Evolutionary conservation across 1,284 basidiomycete species (phyloP).

Genomic region (Marasmius fiardii): DNA sequence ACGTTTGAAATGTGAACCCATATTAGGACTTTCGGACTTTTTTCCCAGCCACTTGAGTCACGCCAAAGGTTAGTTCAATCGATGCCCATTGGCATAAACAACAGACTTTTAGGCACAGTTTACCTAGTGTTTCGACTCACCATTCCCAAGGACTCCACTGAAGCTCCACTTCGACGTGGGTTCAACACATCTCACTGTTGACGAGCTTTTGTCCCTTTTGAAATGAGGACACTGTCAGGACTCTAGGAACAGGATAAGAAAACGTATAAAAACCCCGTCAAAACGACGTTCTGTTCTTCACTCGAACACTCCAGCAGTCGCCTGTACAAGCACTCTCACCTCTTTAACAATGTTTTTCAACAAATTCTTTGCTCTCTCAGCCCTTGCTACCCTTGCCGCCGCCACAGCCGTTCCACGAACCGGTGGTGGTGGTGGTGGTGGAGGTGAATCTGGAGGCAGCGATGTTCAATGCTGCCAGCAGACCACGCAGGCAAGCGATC

Average conservation of each 20-base stretch:
- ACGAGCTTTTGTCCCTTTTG: no score
- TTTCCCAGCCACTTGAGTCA: constrained; percentile 3
- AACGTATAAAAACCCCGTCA: background rate
- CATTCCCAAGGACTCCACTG: no score
- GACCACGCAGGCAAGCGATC: background rate
- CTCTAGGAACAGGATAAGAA: background rate
- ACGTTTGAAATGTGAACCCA: no score
- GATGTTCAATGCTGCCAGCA: background rate
- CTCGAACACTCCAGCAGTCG: background rate
- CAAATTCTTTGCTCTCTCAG: background rate
- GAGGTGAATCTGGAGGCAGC: background rate
- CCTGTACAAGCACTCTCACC: background rate
- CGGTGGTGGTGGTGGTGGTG: background rate
- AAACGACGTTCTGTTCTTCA: background rate
- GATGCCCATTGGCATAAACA: no score
- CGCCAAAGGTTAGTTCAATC: no score
- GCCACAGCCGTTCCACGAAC: background rate
- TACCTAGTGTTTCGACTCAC: no score
- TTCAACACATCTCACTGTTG: no score
- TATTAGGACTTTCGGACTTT: no score
- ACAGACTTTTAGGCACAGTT: no score
- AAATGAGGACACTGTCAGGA: no score
- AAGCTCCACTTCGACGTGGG: no score
- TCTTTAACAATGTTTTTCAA: background rate
- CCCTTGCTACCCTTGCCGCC: background rate